A percentile compares a stretch with the other conserved stretches of the same genome.
These are phyloP conservation scores for Tolypocladium sp. DNA, from an alignment of 2,329 filamentous ascomycete species.

Conservation along the genomic window DNA sequence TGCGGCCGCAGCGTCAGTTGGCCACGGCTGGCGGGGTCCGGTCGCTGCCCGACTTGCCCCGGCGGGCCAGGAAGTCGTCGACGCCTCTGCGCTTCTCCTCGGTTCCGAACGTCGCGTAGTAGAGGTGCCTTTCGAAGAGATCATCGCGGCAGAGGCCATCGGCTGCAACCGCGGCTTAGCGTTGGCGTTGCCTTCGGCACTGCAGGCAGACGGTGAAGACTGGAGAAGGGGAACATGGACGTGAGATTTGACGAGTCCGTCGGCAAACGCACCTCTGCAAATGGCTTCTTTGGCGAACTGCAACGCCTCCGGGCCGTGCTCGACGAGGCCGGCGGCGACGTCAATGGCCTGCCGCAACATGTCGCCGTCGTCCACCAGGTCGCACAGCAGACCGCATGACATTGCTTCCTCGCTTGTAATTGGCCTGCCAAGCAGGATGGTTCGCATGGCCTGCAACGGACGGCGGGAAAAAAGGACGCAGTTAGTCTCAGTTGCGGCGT, in stretches of 20 bases:
- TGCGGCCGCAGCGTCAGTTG: not conserved
- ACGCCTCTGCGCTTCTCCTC: conserved; percentile 18
- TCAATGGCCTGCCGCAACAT: conserved; percentile 15
- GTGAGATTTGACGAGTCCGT: not conserved
- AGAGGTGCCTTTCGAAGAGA: conserved; percentile 23
- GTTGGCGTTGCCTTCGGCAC: not conserved
- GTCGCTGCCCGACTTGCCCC: not conserved
- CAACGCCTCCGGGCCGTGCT: conserved; percentile 13
- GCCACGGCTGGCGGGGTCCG: not conserved
- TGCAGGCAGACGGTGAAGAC: not conserved
- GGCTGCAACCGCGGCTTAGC: conserved; percentile 6
- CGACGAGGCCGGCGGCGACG: conserved; percentile 12
- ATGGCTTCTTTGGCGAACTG: conserved; percentile 19
- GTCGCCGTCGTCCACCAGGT: conserved; percentile 14
- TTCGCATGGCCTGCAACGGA: conserved; percentile 16
- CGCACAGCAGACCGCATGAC: conserved; percentile 15
- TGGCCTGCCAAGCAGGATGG: conserved; percentile 15
- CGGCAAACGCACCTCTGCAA: conserved; percentile 13
- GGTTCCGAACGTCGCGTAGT: conserved; percentile 25
- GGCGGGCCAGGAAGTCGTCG: conserved; percentile 17
- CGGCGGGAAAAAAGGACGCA: not conserved
- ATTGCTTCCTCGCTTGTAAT: conserved; percentile 16
- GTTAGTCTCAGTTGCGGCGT: not conserved
- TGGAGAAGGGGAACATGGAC: not conserved
- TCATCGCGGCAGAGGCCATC: conserved; percentile 18